Conservation (phyloP, 768 basidiomycete species). For the Candolleomyces efflorescens region DNA sequence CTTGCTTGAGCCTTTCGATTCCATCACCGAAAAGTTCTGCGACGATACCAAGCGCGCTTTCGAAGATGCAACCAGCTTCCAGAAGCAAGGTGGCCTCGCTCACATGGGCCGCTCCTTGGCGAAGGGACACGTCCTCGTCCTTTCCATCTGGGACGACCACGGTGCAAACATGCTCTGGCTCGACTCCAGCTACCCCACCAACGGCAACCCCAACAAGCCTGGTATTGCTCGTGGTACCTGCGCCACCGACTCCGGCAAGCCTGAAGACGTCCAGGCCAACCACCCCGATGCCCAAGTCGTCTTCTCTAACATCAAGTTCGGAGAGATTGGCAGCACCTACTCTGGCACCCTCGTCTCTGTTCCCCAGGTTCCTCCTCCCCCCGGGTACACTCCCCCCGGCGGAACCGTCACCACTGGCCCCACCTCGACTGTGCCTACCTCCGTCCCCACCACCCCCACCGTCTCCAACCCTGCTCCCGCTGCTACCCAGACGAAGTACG, state of each 20-base stretch:
- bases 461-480: constrained; percentile 19
- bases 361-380: background rate
- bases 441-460: background rate
- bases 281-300: constrained; percentile 38
- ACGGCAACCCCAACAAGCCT: constrained; percentile 25
- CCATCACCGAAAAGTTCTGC: constrained; percentile 48
- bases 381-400: constrained; percentile 7
- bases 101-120: constrained; percentile 30
- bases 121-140: constrained; percentile 44
- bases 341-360: constrained; percentile 8
- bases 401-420: background rate
- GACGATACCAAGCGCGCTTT: constrained; percentile 42
- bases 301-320: constrained; percentile 53
- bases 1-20: constrained; percentile 32
- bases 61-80: constrained; percentile 44
- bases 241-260: constrained; percentile 42
- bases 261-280: constrained; percentile 37
- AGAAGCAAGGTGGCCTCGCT: constrained; percentile 36
- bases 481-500: constrained; percentile 29
- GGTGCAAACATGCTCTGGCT: constrained; percentile 54
- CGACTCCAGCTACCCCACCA: constrained; percentile 42
- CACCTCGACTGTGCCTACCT: constrained; percentile 8
- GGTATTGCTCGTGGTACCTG: constrained; percentile 49
- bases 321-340: constrained; percentile 44
- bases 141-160: constrained; percentile 52